A percentile compares a stretch with the other conserved stretches of the same genome.
Evolutionary conservation across 2,329 filamentous ascomycete genomes (phyloP).

Genomic region (Mycogone perniciosa): DNA sequence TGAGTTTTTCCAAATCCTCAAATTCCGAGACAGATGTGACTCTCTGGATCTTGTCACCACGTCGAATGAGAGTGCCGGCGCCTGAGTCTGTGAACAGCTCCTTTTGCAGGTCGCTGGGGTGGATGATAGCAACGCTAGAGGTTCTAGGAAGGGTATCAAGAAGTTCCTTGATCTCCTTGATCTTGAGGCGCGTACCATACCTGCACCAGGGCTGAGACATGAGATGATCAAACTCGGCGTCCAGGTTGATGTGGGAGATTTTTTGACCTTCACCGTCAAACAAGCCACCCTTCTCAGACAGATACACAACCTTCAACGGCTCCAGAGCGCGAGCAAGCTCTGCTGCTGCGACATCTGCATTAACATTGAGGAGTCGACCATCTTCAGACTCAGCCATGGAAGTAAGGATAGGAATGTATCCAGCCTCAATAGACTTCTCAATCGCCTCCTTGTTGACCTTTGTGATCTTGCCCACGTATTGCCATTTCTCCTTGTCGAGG

Average conservation of each 20-base stretch:
- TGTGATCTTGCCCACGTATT: slow-evolving; percentile 92
- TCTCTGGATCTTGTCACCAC: slow-evolving; percentile 82
- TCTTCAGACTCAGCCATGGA: slow-evolving; percentile 93
- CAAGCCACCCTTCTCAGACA: slow-evolving; percentile 95
- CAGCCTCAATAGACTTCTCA: slow-evolving; percentile 82
- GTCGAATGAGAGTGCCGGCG: slow-evolving; percentile 84
- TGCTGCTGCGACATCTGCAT: slow-evolving; percentile 92
- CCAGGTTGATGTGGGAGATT: slow-evolving; percentile 94
- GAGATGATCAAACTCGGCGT: slow-evolving; percentile 89
- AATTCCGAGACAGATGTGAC: slow-evolving; percentile 68
- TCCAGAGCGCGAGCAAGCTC: slow-evolving; percentile 84
- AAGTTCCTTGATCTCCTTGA: slow-evolving; percentile 93
- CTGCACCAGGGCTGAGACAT: slow-evolving; percentile 94
- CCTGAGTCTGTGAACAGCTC: slow-evolving; percentile 95
- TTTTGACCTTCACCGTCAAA: slow-evolving; percentile 92
- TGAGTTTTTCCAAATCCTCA: slow-evolving; percentile 67
- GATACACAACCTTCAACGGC: slow-evolving; percentile 94
- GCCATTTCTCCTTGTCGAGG: slow-evolving; percentile 92
- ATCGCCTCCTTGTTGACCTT: slow-evolving; percentile 86
- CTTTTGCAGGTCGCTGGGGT: slow-evolving; percentile 91
- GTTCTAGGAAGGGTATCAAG: slow-evolving; percentile 82
- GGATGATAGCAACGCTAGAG: slow-evolving; percentile 94
- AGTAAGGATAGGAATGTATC: slow-evolving; percentile 87
- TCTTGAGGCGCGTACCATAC: slow-evolving; percentile 92
- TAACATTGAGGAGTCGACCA: slow-evolving; percentile 92